Conservation (phyloP, 768 basidiomycete genomes). For the Postia placenta region DNA sequence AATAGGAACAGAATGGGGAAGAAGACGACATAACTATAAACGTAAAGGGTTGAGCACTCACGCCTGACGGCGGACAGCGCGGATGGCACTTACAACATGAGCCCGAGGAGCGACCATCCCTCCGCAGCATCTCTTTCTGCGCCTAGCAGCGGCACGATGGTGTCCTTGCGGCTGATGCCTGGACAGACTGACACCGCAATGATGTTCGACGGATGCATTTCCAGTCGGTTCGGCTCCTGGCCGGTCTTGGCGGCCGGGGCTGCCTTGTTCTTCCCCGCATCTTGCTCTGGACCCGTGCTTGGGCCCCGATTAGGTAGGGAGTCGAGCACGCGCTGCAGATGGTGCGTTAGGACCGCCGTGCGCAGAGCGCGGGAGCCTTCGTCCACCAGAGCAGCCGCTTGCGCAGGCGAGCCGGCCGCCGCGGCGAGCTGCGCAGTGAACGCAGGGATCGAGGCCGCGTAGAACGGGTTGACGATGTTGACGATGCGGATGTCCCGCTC, state of each 20-base stretch:
- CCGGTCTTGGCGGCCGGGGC: background rate
- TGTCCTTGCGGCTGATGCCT: constrained; percentile 69
- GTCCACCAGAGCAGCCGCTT: constrained; percentile 32
- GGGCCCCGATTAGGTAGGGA: constrained; percentile 65
- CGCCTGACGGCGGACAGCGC: background rate
- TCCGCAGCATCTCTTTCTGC: constrained; percentile 35
- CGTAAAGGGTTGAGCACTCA: background rate
- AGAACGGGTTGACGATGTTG: constrained; percentile 83
- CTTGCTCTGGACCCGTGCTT: constrained; percentile 28
- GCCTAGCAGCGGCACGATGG: constrained; percentile 49
- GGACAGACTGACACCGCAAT: constrained; percentile 70
- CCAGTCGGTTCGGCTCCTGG: constrained; percentile 21
- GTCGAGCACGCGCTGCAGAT: constrained; percentile 81
- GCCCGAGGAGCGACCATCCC: constrained; percentile 35
- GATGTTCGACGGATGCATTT: constrained; percentile 60
- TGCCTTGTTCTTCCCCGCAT: background rate
- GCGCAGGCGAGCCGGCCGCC: constrained; percentile 12
- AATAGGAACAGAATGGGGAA: constrained; percentile 64
- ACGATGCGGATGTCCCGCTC: constrained; percentile 90
- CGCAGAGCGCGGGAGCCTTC: constrained; percentile 67
- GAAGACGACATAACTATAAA: constrained; percentile 55
- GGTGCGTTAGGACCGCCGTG: constrained; percentile 57
- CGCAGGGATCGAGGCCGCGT: constrained; percentile 65
- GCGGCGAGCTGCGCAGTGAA: constrained; percentile 26
- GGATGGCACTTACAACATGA: constrained; percentile 40